phyloP scores from a whole-genome alignment of 2,329 filamentous ascomycete genomes.

The Eutypa lata region DNA sequence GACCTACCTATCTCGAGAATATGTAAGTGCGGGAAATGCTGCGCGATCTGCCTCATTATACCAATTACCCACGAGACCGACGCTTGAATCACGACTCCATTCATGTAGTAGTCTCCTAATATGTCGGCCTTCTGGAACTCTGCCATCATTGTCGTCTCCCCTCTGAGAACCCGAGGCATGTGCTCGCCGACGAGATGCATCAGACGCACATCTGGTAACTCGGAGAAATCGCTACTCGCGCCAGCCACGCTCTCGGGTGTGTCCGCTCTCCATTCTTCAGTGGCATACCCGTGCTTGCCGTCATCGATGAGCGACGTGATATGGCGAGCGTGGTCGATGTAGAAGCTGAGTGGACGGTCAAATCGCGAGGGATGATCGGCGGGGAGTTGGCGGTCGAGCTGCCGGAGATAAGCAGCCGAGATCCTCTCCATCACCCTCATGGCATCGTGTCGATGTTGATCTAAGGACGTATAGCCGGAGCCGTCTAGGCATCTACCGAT shows the following conservation, averaged over 20 bases:
- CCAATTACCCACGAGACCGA: conserved; percentile 15
- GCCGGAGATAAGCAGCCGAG: conserved; percentile 12
- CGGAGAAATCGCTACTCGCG: neutral
- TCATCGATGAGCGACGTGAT: neutral
- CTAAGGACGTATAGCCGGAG: no score
- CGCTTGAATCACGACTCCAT: conserved; percentile 11
- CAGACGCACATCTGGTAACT: conserved; percentile 11
- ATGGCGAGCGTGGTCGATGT: conserved; percentile 12
- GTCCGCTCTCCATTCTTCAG: conserved; percentile 10
- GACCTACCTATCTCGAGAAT: conserved; percentile 25
- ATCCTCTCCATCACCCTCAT: no score
- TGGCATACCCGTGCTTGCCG: conserved; percentile 4
- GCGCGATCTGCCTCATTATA: conserved; percentile 28
- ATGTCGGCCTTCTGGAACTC: conserved; percentile 10
- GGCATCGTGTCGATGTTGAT: no score
- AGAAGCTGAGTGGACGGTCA: conserved; percentile 1
- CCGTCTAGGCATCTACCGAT: no score
- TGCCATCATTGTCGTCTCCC: conserved; percentile 14
- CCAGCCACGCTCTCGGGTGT: conserved; percentile 4
- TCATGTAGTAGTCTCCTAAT: conserved; percentile 10
- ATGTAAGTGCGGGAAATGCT: conserved; percentile 34
- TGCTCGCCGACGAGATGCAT: conserved; percentile 13
- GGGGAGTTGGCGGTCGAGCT: conserved; percentile 8
- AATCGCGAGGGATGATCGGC: conserved; percentile 1
- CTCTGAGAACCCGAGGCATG: conserved; percentile 10